Percentiles rank a stretch among this genome's conserved stretches.
Conservation (phyloP, 176 grass and related monocot genomes). For the Oryza punctata region DNA sequence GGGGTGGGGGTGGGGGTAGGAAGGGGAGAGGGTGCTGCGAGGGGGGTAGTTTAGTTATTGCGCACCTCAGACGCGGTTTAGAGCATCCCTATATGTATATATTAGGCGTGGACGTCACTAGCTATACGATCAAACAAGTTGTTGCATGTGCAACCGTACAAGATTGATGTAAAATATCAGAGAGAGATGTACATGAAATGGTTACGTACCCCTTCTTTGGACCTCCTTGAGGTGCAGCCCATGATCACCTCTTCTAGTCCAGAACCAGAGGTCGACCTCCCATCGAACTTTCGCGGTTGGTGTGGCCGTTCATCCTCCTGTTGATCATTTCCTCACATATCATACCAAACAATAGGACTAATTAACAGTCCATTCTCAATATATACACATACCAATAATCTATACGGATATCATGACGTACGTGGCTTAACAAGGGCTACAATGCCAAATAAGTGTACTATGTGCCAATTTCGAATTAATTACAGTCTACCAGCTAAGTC, state of each 20-base stretch:
- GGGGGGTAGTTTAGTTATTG: too few species aligned
- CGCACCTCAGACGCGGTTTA: too few species aligned
- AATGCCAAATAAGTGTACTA: background rate
- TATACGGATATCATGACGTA: background rate
- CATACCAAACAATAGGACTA: conserved; percentile 6
- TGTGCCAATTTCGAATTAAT: background rate
- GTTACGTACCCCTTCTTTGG: conserved; percentile 69
- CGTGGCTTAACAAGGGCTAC: background rate
- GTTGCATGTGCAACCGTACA: background rate
- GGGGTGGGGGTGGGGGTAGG: too few species aligned
- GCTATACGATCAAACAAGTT: too few species aligned
- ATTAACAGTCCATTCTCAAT: background rate
- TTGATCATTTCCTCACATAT: background rate
- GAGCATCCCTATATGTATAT: too few species aligned
- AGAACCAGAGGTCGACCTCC: conserved; percentile 39
- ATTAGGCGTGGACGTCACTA: too few species aligned
- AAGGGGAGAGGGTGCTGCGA: too few species aligned
- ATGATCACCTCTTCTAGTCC: conserved; percentile 80
- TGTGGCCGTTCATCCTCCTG: conserved; percentile 44
- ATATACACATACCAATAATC: background rate
- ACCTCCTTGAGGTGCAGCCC: conserved; percentile 64
- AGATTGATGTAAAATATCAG: background rate
- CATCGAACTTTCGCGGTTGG: conserved; percentile 56
- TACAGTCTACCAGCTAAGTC: too few species aligned
- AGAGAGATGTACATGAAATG: background rate